These are phyloP conservation scores for Cystoisospora suis DNA, from an alignment of 169 alveolate species.

Conservation along the genomic window DNA sequence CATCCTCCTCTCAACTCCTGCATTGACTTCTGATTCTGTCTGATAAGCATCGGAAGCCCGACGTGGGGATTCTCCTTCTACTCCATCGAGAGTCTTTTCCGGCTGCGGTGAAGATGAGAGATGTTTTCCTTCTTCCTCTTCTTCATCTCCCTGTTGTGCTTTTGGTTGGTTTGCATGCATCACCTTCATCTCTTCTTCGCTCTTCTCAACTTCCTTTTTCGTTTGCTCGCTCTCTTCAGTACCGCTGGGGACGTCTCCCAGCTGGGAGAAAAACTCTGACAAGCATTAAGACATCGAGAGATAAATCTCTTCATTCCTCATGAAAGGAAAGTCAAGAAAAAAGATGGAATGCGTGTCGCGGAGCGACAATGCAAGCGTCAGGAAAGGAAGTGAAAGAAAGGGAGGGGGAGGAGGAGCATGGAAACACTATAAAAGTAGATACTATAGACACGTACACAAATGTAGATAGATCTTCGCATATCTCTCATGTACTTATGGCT, in stretches of 20 bases:
- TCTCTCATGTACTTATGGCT: not conserved
- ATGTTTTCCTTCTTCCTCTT: not conserved
- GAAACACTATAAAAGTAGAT: not conserved
- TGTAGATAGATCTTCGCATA: not conserved
- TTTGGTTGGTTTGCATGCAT: no score
- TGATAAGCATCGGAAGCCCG: no score
- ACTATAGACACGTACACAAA: not conserved
- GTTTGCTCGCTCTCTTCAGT: slow-evolving; percentile 37
- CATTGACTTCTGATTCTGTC: not conserved
- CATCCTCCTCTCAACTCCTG: not conserved
- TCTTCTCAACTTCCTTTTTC: not conserved
- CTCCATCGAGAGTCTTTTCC: no score
- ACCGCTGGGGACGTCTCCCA: slow-evolving; percentile 10
- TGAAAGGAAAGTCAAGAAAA: no score
- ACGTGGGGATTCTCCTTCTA: no score
- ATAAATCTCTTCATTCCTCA: no score
- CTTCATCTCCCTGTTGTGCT: not conserved
- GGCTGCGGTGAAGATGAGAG: no score
- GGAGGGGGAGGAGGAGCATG: not conserved
- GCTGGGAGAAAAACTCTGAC: slow-evolving; percentile 53
- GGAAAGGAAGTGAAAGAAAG: no score
- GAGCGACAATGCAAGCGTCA: no score
- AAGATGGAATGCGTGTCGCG: no score
- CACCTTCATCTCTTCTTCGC: not conserved
- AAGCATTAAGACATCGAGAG: no score